Evolutionary conservation across 495 filamentous ascomycete species (phyloP).

Genomic region (Stereocaulon alpinum): DNA sequence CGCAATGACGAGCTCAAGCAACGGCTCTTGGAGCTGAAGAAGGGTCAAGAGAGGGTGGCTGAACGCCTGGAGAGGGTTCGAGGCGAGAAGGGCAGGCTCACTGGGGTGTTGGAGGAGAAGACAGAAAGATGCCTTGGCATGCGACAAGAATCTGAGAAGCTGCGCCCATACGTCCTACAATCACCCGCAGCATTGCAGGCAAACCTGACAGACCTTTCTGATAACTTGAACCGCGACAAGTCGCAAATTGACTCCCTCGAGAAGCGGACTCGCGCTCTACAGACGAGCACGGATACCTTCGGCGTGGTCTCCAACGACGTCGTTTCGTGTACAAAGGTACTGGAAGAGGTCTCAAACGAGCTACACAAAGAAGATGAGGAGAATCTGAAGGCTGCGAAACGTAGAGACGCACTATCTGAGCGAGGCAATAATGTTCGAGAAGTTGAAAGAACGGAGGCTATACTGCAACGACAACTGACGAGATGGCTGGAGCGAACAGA

Average conservation of each 20-base stretch:
- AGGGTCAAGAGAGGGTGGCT: conserved; percentile 66
- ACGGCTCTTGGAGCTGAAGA: conserved; percentile 62
- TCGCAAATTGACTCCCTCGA: conserved; percentile 78
- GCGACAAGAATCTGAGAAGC: conserved; percentile 71
- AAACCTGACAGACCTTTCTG: conserved; percentile 68
- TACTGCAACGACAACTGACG: conserved; percentile 72
- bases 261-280: conserved; percentile 73
- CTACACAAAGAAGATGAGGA: conserved; percentile 86
- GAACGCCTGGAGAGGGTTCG: conserved; percentile 68
- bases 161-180: conserved; percentile 84
- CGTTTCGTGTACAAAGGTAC: conserved; percentile 69
- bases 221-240: conserved; percentile 65
- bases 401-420: conserved; percentile 78
- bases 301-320: conserved; percentile 74
- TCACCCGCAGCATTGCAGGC: conserved; percentile 72
- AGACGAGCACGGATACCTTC: conserved; percentile 85
- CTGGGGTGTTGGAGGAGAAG: conserved; percentile 66
- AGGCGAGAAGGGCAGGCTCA: conserved; percentile 59
- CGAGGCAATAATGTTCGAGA: conserved; percentile 81
- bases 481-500: conserved; percentile 81
- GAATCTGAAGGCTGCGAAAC: conserved; percentile 60
- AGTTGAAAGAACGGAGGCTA: conserved; percentile 73
- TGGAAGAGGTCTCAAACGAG: conserved; percentile 77
- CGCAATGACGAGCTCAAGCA: conserved; percentile 78
- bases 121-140: conserved; percentile 49